Conservation (phyloP, 306 rosid species). For the Senna tora region DNA sequence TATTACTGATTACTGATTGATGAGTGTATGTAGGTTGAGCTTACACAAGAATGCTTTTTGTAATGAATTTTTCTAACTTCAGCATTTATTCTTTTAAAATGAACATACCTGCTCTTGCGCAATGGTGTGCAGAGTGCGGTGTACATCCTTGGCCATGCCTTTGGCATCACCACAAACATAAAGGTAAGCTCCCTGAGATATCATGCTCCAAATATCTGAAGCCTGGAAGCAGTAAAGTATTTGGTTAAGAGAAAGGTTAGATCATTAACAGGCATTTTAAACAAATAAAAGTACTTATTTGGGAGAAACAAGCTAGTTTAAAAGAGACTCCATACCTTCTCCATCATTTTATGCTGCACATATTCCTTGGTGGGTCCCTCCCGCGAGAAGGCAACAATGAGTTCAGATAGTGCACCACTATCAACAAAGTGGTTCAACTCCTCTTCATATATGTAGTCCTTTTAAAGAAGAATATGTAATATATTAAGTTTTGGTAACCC, state of each 20-base stretch:
- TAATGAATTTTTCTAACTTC: not conserved
- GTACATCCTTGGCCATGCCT: conserved; percentile 99
- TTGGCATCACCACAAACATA: conserved; percentile 99
- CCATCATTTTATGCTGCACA: conserved; percentile 92
- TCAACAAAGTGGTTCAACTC: conserved; percentile 75
- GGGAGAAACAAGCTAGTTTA: not conserved
- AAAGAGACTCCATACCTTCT: conserved; percentile 61
- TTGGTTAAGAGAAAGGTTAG: conserved; percentile 24
- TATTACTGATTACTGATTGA: not conserved
- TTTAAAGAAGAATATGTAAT: conserved; percentile 17
- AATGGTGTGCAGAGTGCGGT: conserved; percentile 88
- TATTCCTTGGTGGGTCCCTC: conserved; percentile 90
- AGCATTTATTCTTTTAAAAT: not conserved
- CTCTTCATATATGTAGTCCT: conserved; percentile 93
- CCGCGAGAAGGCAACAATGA: conserved; percentile 91
- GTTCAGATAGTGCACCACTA: conserved; percentile 82
- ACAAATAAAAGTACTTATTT: not conserved
- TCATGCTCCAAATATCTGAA: conserved; percentile 78
- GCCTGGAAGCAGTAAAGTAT: conserved; percentile 63
- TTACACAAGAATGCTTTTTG: not conserved
- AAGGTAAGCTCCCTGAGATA: conserved; percentile 84
- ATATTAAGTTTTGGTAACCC: conserved; percentile 7
- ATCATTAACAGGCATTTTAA: not conserved
- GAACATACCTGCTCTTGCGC: conserved; percentile 82
- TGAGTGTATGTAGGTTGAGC: not conserved